These are phyloP conservation scores for Corinectria fuckeliana DNA, from an alignment of 2,329 filamentous ascomycete species.

Conservation along the genomic window DNA sequence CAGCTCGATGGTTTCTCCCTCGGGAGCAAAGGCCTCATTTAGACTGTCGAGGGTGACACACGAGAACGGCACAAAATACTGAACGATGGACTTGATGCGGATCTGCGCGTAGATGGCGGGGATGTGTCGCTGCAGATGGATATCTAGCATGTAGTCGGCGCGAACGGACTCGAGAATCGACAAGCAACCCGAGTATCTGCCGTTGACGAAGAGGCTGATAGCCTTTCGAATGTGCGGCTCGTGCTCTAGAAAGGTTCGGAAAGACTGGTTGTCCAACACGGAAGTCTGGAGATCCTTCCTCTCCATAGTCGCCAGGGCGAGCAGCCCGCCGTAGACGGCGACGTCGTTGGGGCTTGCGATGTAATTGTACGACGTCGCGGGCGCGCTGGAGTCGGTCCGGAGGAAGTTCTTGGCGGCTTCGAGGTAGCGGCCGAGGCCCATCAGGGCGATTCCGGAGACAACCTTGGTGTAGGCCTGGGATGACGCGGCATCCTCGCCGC, in stretches of 20 bases:
- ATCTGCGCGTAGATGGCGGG: slow-evolving; percentile 74
- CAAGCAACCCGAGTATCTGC: slow-evolving; percentile 86
- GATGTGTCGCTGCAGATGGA: slow-evolving; percentile 81
- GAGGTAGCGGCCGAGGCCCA: slow-evolving; percentile 54
- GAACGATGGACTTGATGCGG: slow-evolving; percentile 88
- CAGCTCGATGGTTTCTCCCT: slow-evolving; percentile 68
- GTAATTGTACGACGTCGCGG: slow-evolving; percentile 67
- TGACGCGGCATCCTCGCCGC: slow-evolving; percentile 54
- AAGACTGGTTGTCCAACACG: slow-evolving; percentile 81
- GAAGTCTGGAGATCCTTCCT: slow-evolving; percentile 74
- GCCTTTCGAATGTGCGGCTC: slow-evolving; percentile 95
- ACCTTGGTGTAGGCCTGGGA: slow-evolving; percentile 59
- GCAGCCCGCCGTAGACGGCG: slow-evolving; percentile 88
- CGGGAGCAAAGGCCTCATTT: slow-evolving; percentile 74
- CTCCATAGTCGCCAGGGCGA: slow-evolving; percentile 89
- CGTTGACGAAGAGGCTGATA: slow-evolving; percentile 86
- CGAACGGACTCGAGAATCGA: slow-evolving; percentile 82
- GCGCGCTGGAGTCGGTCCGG: slow-evolving; percentile 58
- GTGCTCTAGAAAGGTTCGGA: slow-evolving; percentile 87
- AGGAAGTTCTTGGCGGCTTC: slow-evolving; percentile 79
- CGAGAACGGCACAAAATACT: slow-evolving; percentile 91
- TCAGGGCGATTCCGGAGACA: slow-evolving; percentile 56
- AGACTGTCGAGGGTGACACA: slow-evolving; percentile 83
- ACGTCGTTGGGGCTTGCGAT: slow-evolving; percentile 86
- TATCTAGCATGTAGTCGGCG: slow-evolving; percentile 86